phyloP scores from a whole-genome alignment of 1,284 basidiomycete genomes.

The Cryptococcus deneoformans region DNA sequence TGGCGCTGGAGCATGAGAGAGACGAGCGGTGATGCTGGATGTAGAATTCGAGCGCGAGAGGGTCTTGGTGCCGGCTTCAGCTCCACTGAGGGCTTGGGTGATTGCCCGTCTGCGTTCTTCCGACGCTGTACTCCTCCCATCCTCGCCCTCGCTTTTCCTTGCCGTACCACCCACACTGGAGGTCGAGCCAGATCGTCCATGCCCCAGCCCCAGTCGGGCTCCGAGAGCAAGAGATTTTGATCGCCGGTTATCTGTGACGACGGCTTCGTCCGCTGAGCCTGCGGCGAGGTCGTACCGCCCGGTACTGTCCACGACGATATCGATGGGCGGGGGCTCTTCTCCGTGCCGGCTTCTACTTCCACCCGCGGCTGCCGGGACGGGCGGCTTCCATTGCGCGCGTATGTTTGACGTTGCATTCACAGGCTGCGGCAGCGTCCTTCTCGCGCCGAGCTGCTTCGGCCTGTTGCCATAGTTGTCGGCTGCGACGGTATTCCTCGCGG shows the following conservation, averaged over 20 bases:
- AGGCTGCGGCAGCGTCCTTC: too few species aligned
- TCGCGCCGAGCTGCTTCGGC: too few species aligned
- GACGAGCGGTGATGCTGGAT: slow-evolving; percentile 2
- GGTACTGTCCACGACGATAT: slow-evolving; percentile 27
- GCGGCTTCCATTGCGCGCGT: too few species aligned
- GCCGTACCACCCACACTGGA: background rate
- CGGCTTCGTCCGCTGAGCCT: slow-evolving; percentile 3
- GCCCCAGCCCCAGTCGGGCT: slow-evolving; percentile 11
- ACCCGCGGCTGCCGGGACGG: too few species aligned
- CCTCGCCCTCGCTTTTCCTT: too few species aligned
- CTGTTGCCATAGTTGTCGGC: too few species aligned
- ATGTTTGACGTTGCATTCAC: too few species aligned
- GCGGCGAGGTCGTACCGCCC: slow-evolving; percentile 26
- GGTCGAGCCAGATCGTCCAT: background rate
- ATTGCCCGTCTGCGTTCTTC: slow-evolving; percentile 15
- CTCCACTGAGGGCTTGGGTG: slow-evolving; percentile 3
- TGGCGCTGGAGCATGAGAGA: background rate
- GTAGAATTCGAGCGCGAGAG: slow-evolving; percentile 17
- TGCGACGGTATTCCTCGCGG: background rate
- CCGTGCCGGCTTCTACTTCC: too few species aligned
- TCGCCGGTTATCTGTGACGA: slow-evolving; percentile 26
- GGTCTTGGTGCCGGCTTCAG: background rate
- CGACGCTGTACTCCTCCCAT: background rate
- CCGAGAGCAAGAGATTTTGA: slow-evolving; percentile 11
- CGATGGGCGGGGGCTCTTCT: slow-evolving; percentile 19